phyloP scores from a whole-genome alignment of 2,329 filamentous ascomycete genomes.

The Aspergillus tanneri region DNA sequence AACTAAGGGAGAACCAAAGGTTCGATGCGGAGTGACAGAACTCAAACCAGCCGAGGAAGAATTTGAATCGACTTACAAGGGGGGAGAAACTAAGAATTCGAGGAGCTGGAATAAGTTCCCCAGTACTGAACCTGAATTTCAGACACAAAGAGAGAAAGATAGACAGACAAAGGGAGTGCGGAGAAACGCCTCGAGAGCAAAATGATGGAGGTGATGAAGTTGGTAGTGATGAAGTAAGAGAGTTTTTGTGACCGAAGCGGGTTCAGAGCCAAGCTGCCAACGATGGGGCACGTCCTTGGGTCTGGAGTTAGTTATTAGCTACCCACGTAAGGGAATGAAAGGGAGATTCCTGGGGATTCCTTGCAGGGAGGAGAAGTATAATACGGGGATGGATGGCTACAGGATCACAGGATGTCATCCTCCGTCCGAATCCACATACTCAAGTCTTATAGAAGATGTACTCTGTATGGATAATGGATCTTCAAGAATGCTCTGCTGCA shows the following conservation, averaged over 20 bases:
- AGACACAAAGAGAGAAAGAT: not conserved
- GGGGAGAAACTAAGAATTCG: not conserved
- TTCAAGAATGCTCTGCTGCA: too few relatives aligned
- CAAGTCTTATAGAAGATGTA: too few relatives aligned
- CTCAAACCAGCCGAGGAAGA: slow-evolving; percentile 7
- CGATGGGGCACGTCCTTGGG: not conserved
- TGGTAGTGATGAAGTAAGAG: not conserved
- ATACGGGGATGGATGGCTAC: too few relatives aligned
- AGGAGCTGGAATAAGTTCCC: not conserved
- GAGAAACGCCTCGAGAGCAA: not conserved
- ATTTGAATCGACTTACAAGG: not conserved
- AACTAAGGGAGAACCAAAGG: not conserved
- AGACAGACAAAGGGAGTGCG: not conserved
- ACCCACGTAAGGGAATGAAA: too few relatives aligned
- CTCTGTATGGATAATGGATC: too few relatives aligned
- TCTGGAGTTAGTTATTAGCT: too few relatives aligned
- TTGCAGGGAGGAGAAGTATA: too few relatives aligned
- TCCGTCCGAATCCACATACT: too few relatives aligned
- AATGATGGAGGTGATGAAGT: not conserved
- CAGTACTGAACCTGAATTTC: not conserved
- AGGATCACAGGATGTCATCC: too few relatives aligned
- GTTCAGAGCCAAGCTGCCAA: not conserved
- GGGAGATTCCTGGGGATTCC: too few relatives aligned
- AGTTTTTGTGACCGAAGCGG: slow-evolving; percentile 1
- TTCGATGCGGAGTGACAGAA: slow-evolving; percentile 4